Conservation (phyloP, 257 asterid species). For the Nicotiana undulata region DNA sequence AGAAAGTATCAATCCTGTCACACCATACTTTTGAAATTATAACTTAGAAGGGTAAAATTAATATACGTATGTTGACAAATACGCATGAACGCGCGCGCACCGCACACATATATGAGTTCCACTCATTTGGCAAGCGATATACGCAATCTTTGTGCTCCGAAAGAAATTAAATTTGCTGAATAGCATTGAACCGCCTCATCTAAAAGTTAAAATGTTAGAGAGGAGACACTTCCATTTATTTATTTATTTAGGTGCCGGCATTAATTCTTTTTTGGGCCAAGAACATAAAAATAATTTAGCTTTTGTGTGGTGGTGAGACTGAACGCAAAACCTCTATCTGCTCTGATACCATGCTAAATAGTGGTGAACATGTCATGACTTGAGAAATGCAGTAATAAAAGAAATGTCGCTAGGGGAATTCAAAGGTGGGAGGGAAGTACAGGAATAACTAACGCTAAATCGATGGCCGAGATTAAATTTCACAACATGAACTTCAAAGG, state of each 20-base stretch:
- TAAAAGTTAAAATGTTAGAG: not conserved
- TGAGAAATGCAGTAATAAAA: too few relatives aligned
- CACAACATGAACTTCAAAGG: too few relatives aligned
- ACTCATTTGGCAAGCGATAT: not conserved
- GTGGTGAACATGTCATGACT: not conserved
- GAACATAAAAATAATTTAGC: not conserved
- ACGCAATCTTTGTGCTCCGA: not conserved
- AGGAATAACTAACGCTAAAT: too few relatives aligned
- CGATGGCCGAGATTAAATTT: too few relatives aligned
- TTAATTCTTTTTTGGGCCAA: not conserved
- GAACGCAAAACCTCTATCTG: not conserved
- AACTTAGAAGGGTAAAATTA: not conserved
- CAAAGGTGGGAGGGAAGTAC: too few relatives aligned
- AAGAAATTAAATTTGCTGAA: constrained; percentile 1
- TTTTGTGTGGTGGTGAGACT: not conserved
- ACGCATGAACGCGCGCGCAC: not conserved
- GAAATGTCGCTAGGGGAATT: too few relatives aligned
- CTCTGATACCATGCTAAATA: not conserved
- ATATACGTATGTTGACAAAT: not conserved
- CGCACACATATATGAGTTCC: not conserved
- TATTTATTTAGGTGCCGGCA: not conserved
- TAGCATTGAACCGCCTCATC: not conserved
- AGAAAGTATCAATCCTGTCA: not conserved
- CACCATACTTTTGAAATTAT: not conserved
- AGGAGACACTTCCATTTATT: not conserved